These are phyloP conservation scores for Aspergillus cristatus DNA, from an alignment of 495 filamentous ascomycete species.

Conservation along the genomic window DNA sequence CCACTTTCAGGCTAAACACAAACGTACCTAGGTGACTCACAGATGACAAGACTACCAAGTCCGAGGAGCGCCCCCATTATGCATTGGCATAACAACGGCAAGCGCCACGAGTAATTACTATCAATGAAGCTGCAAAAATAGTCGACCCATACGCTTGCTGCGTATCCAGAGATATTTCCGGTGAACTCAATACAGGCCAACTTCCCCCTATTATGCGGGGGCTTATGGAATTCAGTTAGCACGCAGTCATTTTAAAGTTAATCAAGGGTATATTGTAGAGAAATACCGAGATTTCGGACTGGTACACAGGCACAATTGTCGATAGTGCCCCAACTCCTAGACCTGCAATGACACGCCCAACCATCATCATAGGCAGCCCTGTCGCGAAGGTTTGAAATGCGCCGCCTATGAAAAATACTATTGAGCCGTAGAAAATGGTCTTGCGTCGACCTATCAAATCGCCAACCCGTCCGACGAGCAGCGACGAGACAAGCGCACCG, in stretches of 20 bases:
- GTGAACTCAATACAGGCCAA: conserved; percentile 97
- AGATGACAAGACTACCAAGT: conserved; percentile 81
- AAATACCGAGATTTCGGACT: conserved; percentile 73
- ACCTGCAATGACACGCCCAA: conserved; percentile 85
- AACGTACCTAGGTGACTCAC: conserved; percentile 83
- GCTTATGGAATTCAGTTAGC: conserved; percentile 27
- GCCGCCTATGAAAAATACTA: conserved; percentile 86
- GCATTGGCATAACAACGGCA: conserved; percentile 88
- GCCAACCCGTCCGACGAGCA: conserved; percentile 80
- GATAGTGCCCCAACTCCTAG: conserved; percentile 89
- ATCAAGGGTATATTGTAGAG: neutral
- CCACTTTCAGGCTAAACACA: neutral
- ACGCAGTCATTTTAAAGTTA: too few relatives aligned
- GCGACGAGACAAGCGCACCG: conserved; percentile 83
- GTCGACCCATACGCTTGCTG: conserved; percentile 95
- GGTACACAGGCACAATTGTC: conserved; percentile 96
- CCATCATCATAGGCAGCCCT: conserved; percentile 85
- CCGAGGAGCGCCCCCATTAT: conserved; percentile 83
- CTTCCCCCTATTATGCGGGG: conserved; percentile 90
- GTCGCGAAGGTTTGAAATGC: conserved; percentile 73
- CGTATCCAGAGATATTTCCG: conserved; percentile 92
- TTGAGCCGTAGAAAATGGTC: conserved; percentile 89
- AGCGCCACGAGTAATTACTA: conserved; percentile 77
- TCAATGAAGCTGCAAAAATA: conserved; percentile 92
- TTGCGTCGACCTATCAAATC: conserved; percentile 84